Percentiles rank a stretch among this genome's conserved stretches.
Evolutionary conservation across 1,284 basidiomycete species (phyloP).

Genomic region (Grifola frondosa): DNA sequence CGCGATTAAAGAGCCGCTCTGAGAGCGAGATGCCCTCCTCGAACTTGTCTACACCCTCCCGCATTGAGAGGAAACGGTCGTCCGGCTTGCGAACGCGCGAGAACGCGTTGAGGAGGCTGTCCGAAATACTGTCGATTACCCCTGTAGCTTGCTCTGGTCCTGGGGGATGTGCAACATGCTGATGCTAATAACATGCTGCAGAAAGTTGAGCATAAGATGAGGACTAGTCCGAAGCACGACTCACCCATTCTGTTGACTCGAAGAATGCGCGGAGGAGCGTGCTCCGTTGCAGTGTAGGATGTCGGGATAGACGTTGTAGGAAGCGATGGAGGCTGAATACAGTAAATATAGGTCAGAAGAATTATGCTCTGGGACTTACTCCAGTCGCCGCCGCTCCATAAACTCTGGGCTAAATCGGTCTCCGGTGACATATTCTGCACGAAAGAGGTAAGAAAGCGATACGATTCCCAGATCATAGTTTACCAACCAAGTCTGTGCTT

Average conservation of each 20-base stretch:
- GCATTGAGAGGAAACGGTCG: constrained; percentile 90
- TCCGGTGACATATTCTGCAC: constrained; percentile 91
- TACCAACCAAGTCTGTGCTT: constrained; percentile 90
- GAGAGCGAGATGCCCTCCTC: constrained; percentile 85
- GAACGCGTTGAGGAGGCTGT: constrained; percentile 95
- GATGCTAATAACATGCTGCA: constrained; percentile 91
- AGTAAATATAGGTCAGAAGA: constrained; percentile 4
- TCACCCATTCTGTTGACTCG: constrained; percentile 96
- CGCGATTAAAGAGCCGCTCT: constrained; percentile 78
- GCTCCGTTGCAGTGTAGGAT: constrained; percentile 93
- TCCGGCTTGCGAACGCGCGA: constrained; percentile 95
- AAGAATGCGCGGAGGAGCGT: constrained; percentile 90
- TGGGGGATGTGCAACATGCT: constrained; percentile 87
- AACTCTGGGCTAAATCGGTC: constrained; percentile 97
- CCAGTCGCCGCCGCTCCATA: constrained; percentile 86
- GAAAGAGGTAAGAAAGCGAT: constrained; percentile 5
- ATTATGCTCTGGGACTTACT: constrained; percentile 54
- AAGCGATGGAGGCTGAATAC: constrained; percentile 83
- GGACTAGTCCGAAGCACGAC: constrained; percentile 22
- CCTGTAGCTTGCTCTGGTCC: constrained; percentile 75
- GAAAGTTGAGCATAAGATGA: constrained; percentile 5
- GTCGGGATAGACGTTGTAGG: constrained; percentile 84
- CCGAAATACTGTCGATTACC: constrained; percentile 92
- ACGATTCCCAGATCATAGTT: background rate
- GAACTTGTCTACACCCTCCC: constrained; percentile 89